Percentiles rank a stretch among this genome's conserved stretches.
These are phyloP conservation scores for Penicillium sp. DNA, from an alignment of 2,329 filamentous ascomycete species.

Conservation along the genomic window DNA sequence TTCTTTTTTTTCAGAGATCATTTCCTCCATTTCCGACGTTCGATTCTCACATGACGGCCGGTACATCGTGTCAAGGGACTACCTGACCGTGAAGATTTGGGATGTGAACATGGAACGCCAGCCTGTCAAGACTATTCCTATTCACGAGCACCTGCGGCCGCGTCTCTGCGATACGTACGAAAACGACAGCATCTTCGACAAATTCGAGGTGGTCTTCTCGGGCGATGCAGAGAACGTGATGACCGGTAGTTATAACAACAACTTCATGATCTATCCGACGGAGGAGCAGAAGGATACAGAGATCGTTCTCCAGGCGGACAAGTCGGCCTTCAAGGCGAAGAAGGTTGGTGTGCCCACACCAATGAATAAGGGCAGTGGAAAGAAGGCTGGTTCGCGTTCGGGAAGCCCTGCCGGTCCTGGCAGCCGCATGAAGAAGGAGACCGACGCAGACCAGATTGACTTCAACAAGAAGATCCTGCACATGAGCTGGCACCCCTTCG, in stretches of 20 bases:
- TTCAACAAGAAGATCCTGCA: slow-evolving; percentile 99
- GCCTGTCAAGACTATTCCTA: slow-evolving; percentile 96
- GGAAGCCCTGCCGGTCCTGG: slow-evolving; percentile 85
- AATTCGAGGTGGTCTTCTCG: slow-evolving; percentile 98
- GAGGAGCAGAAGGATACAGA: slow-evolving; percentile 96
- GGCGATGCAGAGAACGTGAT: slow-evolving; percentile 98
- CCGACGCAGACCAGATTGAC: slow-evolving; percentile 97
- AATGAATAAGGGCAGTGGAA: slow-evolving; percentile 78
- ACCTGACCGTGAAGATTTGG: slow-evolving; percentile 99
- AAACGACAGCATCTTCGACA: slow-evolving; percentile 99
- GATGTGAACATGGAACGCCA: slow-evolving; percentile 99
- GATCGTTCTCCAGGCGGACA: slow-evolving; percentile 95
- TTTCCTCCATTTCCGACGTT: slow-evolving; percentile 98
- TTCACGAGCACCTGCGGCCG: slow-evolving; percentile 93
- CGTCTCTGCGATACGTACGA: slow-evolving; percentile 97
- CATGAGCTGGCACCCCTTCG: slow-evolving; percentile 99
- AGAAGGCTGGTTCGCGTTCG: slow-evolving; percentile 85
- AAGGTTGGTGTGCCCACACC: slow-evolving; percentile 97
- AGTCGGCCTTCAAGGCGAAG: slow-evolving; percentile 99
- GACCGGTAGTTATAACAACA: slow-evolving; percentile 99
- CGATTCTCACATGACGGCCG: slow-evolving; percentile 95
- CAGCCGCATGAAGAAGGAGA: slow-evolving; percentile 97
- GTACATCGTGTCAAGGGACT: slow-evolving; percentile 96
- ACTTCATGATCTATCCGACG: slow-evolving; percentile 99
- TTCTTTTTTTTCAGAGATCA: slow-evolving; percentile 99